Evolutionary conservation across 345 rosid species (phyloP).

Genomic region (Salix koriyanagi): DNA sequence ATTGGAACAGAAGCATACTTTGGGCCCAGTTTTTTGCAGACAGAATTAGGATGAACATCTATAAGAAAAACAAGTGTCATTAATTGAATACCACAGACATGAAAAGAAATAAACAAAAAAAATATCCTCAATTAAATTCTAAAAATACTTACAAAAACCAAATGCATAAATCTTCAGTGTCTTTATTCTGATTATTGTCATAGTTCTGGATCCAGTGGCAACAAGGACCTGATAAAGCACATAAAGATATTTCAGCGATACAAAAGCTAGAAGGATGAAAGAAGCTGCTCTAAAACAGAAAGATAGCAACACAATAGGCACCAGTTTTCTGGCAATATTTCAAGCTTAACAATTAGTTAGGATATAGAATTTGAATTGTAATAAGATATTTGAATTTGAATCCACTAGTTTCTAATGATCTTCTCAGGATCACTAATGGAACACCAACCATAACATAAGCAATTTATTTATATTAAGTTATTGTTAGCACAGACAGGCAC

Average conservation of each 20-base stretch:
- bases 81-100: background rate
- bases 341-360: background rate
- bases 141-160: conserved; percentile 81
- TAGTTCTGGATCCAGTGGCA: conserved; percentile 86
- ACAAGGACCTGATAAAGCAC: conserved; percentile 70
- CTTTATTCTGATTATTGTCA: conserved; percentile 74
- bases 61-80: conserved; percentile 8
- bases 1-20: conserved; percentile 65
- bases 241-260: background rate
- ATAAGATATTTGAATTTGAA: background rate
- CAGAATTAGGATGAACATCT: conserved; percentile 78
- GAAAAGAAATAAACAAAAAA: background rate
- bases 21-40: conserved; percentile 74
- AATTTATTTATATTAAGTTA: background rate
- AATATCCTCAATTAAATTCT: conserved; percentile 10
- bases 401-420: background rate
- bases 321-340: background rate
- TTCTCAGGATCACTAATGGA: background rate
- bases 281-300: background rate
- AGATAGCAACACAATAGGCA: background rate
- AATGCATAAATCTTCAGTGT: conserved; percentile 80
- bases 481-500: background rate
- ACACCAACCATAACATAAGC: background rate
- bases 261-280: background rate
- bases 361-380: background rate